Evolutionary conservation across 805 yeast genomes (phyloP).

Genomic region (Cyberlindnera misumaiensis): DNA sequence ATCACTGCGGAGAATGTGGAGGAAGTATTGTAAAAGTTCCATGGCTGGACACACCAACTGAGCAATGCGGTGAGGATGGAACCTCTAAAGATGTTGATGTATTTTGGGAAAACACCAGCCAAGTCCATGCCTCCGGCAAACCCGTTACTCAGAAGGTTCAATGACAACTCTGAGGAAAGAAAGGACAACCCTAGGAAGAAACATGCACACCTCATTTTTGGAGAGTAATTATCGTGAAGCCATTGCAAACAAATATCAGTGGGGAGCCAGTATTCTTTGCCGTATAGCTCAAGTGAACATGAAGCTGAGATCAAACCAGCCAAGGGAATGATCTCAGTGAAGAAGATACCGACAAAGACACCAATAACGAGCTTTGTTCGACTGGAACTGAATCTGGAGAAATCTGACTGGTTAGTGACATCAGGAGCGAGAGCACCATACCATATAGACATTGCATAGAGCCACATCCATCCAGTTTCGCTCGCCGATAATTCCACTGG

Average conservation of each 20-base stretch:
- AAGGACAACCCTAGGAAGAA: conserved; percentile 33
- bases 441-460: conserved; percentile 34
- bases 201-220: conserved; percentile 33
- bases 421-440: conserved; percentile 34
- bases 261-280: conserved; percentile 33
- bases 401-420: conserved; percentile 35
- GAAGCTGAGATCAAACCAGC: conserved; percentile 34
- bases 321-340: conserved; percentile 34
- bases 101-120: conserved; percentile 17
- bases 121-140: conserved; percentile 27
- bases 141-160: conserved; percentile 32
- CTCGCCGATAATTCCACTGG: conserved; percentile 20
- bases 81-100: conserved; percentile 24
- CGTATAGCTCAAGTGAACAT: conserved; percentile 28
- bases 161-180: conserved; percentile 28
- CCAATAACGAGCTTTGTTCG: conserved; percentile 25
- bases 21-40: conserved; percentile 33
- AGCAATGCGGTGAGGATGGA: conserved; percentile 28
- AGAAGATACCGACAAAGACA: conserved; percentile 26
- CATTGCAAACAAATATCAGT: conserved; percentile 32
- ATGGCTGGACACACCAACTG: conserved; percentile 34
- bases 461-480: conserved; percentile 34
- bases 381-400: conserved; percentile 30
- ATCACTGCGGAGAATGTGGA: conserved; percentile 30
- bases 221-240: conserved; percentile 29